Conservation (phyloP, 148 eudicot species). For the Diospyros lotus region DNA sequence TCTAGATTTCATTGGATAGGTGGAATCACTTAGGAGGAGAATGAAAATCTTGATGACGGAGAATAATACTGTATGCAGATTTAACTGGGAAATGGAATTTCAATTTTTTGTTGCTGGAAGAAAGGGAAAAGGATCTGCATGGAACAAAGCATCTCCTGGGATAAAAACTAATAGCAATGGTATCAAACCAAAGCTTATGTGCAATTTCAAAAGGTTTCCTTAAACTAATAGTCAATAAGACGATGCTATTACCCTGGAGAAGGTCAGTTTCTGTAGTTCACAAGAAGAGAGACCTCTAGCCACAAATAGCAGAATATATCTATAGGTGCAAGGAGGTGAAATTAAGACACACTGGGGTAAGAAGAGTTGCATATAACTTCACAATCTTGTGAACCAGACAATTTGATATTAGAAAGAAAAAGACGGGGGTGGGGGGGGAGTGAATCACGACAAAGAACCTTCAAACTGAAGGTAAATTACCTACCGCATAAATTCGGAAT, state of each 20-base stretch:
- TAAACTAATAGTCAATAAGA: background rate
- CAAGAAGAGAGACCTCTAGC: background rate
- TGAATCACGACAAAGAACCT: background rate
- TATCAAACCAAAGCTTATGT: background rate
- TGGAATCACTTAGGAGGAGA: background rate
- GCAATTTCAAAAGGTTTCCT: background rate
- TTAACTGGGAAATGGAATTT: background rate
- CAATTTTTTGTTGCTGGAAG: background rate
- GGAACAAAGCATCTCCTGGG: background rate
- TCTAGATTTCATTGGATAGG: background rate
- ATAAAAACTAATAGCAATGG: background rate
- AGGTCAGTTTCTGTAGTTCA: background rate
- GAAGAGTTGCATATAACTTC: slow-evolving; percentile 1
- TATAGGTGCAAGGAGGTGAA: background rate
- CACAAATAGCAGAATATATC: background rate
- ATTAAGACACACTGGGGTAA: background rate
- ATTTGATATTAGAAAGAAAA: background rate
- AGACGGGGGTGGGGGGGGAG: background rate
- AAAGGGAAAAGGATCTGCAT: background rate
- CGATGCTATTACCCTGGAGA: background rate
- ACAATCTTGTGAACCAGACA: background rate
- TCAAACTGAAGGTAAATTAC: slow-evolving; percentile 13
- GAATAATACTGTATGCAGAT: background rate
- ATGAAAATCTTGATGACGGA: background rate
- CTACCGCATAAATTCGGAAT: slow-evolving; percentile 84